phyloP scores from a whole-genome alignment of 306 rosid genomes.

The Acacia crassicarpa region DNA sequence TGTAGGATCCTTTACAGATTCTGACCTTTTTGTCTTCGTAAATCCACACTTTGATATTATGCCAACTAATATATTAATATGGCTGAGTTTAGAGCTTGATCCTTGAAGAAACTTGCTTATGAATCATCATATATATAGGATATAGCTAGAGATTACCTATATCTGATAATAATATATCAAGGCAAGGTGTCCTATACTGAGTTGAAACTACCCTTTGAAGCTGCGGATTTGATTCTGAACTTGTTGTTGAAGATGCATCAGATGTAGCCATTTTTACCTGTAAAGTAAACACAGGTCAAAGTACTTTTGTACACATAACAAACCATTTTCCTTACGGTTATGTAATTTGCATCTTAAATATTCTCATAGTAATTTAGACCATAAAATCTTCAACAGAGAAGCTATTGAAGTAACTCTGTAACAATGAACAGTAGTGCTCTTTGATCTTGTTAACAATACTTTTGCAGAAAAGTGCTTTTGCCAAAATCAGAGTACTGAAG shows the following conservation, averaged over 20 bases:
- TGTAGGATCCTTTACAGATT: not conserved
- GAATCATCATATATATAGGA: not conserved
- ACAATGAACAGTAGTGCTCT: not conserved
- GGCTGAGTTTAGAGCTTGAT: not conserved
- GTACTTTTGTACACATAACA: not conserved
- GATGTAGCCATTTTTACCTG: not conserved
- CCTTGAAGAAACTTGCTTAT: not conserved
- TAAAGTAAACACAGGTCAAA: not conserved
- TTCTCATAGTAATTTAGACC: not conserved
- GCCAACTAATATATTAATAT: not conserved
- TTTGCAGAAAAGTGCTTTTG: not conserved
- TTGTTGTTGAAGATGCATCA: not conserved
- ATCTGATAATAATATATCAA: constrained; percentile 17
- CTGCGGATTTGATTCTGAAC: not conserved
- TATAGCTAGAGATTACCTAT: constrained; percentile 17
- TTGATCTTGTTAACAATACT: not conserved
- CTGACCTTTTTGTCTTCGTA: not conserved
- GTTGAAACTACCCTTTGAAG: constrained; percentile 28
- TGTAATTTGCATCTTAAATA: not conserved
- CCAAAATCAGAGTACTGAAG: not conserved
- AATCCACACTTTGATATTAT: not conserved
- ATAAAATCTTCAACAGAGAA: not conserved
- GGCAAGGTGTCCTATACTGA: constrained; percentile 28
- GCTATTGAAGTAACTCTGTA: not conserved
- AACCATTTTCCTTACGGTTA: not conserved